Evolutionary conservation across 768 basidiomycete species (phyloP).

Genomic region (Suillus hirtellus): DNA sequence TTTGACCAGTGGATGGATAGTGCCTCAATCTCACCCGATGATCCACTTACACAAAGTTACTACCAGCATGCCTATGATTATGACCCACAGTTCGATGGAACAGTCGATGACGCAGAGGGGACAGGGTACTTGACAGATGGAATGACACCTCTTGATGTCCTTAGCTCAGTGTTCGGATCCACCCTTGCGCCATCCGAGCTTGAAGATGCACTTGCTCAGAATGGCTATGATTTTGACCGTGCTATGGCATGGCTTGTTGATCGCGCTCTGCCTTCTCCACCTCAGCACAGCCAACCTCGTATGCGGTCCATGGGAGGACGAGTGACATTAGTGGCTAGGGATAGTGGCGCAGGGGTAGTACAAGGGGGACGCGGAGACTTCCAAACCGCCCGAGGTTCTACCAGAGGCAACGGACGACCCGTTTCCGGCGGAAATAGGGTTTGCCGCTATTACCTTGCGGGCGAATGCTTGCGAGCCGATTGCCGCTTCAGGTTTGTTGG

Average conservation of each 20-base stretch:
- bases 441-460: constrained; percentile 95
- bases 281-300: constrained; percentile 40
- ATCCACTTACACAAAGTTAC: constrained; percentile 38
- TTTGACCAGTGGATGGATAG: constrained; percentile 62
- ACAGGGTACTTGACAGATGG: constrained; percentile 75
- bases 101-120: constrained; percentile 49
- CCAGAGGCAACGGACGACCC: constrained; percentile 27
- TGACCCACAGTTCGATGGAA: constrained; percentile 32
- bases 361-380: constrained; percentile 47
- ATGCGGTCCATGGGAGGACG: constrained; percentile 68
- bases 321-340: constrained; percentile 65
- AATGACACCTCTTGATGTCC: constrained; percentile 97
- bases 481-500: constrained; percentile 90
- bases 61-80: constrained; percentile 31
- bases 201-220: constrained; percentile 86
- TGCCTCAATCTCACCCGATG: constrained; percentile 54
- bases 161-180: constrained; percentile 90
- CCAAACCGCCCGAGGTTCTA: constrained; percentile 25
- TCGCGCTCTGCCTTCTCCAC: constrained; percentile 52
- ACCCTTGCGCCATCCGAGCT: constrained; percentile 87
- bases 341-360: constrained; percentile 36
- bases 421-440: constrained; percentile 70
- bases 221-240: constrained; percentile 92
- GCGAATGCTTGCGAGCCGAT: constrained; percentile 93
- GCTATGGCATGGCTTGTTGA: constrained; percentile 96